Base-by-base conservation (phyloP, 345 rosid genomes). In the Dovyalis caffra region DNA sequence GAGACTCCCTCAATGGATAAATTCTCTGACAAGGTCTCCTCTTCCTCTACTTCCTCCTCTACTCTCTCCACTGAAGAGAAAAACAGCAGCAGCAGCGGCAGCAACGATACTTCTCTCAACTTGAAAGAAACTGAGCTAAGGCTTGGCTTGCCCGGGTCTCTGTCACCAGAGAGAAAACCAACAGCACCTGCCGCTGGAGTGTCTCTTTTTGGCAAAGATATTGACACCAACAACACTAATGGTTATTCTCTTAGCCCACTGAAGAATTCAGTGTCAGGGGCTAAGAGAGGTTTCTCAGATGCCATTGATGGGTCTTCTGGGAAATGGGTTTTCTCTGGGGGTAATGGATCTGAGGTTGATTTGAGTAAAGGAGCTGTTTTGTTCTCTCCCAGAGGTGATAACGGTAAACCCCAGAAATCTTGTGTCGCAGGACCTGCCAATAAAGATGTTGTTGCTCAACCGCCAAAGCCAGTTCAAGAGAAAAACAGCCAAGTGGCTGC, bases 101-200 rank as follows among this genome's bases (percentile, higher is more conserved):
- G 45, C 70, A 76, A 23, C n/a, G 78, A 56, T 3, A 51, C 81
- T 62, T 62, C 57, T 56, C 88, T 88, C 9, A 85, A 85, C 72
- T 78, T 88, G 69, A 87, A 82, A 73, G 92, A 84, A 79, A 90
- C 94, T 63, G 92, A 90, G 84, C 82, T 90, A 7, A 83, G 90
- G 80, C 92, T 90, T 72, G 94, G 92, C 66, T 73, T 88, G 69
- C 95, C 95, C 6, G 95, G 95, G 37, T 88, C 89, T 35, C 75
- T 72, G 61, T 84, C 88, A n/a, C 88, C 86, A 1, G 87, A 79
- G 78, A 85, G 89, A 43, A 90, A 86, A 68, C 81, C 85, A 66
- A 20, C 57, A 34, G 71, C 63, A n/a, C 49, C 82, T 60, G 37
- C 21, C 2, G 16, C 72, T 51, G 87, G 83, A 65, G 80, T 82